Base-by-base conservation (phyloP, 352 stramenopile species). In the Sclerospora graminicola region DNA sequence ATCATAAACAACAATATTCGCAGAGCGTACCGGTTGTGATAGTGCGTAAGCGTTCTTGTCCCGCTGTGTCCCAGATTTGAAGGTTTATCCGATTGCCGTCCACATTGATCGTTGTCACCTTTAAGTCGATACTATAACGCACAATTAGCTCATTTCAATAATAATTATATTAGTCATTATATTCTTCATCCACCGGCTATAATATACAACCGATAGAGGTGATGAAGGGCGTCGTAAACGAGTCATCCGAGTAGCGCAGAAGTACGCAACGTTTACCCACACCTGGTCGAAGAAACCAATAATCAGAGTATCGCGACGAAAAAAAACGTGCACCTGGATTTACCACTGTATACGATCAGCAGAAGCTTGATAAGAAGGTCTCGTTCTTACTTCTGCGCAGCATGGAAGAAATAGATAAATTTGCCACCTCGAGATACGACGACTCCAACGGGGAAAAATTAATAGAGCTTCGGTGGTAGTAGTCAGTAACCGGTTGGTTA, bases 201-300 rank as follows among this genome's bases (percentile, higher is more conserved):
- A 21, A 13, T n/a, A 66, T 62, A 42, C 41, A 88, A 74, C 75
- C 80, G 50, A 90, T 90, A 15, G 79, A 91, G 14, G 82, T 93
- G 72, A 89, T 92, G 54, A 89, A 91, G 9, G 71, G 86, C 33
- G 80, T 89, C 66, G 80, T 92, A 58, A 97, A 97, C 55, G 94
- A 94, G 57, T 97, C 93, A 40, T 97, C 86, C 29, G 86, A 97
- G 67, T 97, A 97, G 16, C 90, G 89, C 54, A 94, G 78, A 30
- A 98, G 60, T 41, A 97, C 81, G 55, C 94, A 97, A 27, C 89
- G 97, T 69, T 98, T 98, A 19, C 93, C 93, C 10, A 98, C 93
- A 21, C 78, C 82, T 87, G 34, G 6, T 35, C 8, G 34, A 24
- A 35, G 30, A 35, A 7, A n/a, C 13, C 19, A 5, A 8, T 6